Evolutionary conservation across 2,329 filamentous ascomycete species (phyloP).

Genomic region (Aspergillus phoenicis): DNA sequence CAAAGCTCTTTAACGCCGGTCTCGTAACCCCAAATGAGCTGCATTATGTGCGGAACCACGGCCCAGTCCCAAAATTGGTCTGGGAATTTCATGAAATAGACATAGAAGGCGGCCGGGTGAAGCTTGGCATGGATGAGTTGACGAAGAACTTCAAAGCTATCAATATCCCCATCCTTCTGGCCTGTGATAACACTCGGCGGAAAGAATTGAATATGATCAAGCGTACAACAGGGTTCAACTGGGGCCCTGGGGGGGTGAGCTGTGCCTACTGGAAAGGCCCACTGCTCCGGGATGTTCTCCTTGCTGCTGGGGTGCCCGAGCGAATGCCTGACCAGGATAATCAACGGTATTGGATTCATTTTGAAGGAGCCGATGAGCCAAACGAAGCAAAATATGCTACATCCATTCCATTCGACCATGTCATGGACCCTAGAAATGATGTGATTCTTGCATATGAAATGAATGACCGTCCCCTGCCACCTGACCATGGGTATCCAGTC

Average conservation of each 20-base stretch:
- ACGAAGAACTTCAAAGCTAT: constrained; percentile 47
- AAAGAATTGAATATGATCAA: constrained; percentile 57
- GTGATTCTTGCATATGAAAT: constrained; percentile 51
- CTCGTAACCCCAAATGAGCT: constrained; percentile 55
- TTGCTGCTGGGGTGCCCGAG: constrained; percentile 42
- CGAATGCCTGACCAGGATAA: constrained; percentile 15
- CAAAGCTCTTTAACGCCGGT: constrained; percentile 49
- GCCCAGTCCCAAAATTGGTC: constrained; percentile 53
- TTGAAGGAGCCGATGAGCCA: constrained; percentile 53
- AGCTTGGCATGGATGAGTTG: constrained; percentile 51
- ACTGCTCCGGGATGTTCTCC: constrained; percentile 49
- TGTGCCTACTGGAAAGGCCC: constrained; percentile 57
- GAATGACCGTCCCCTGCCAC: constrained; percentile 44
- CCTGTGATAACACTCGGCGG: constrained; percentile 55
- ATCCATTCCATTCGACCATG: constrained; percentile 52
- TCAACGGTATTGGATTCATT: constrained; percentile 50
- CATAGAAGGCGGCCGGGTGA: constrained; percentile 41
- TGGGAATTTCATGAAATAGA: constrained; percentile 56
- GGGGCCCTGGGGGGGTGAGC: constrained; percentile 49
- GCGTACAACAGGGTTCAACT: constrained; percentile 54
- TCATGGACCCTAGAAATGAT: constrained; percentile 52
- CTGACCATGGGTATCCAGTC: constrained; percentile 49
- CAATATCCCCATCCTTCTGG: constrained; percentile 53
- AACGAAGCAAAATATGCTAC: constrained; percentile 54
- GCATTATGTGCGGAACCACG: constrained; percentile 58